phyloP scores from a whole-genome alignment of 1,284 basidiomycete genomes.

The Tremellales sp. region DNA sequence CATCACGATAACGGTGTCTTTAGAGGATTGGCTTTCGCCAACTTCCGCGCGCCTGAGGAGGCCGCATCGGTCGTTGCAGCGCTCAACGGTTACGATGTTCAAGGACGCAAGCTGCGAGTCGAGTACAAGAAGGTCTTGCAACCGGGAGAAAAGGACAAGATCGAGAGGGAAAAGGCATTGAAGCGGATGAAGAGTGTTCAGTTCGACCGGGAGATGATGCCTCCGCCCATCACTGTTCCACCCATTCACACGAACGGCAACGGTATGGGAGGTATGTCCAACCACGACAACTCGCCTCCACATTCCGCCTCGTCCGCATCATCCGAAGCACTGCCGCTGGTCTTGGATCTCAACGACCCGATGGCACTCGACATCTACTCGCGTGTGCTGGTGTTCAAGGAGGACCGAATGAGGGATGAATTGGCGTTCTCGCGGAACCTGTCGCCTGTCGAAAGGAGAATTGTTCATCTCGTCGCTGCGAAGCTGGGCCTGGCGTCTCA shows the following conservation, averaged over 20 bases:
- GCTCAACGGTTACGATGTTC: constrained; percentile 75
- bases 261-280: background rate
- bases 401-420: constrained; percentile 96
- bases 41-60: constrained; percentile 86
- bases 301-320: constrained; percentile 54
- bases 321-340: constrained; percentile 53
- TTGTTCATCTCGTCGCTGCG: constrained; percentile 93
- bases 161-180: constrained; percentile 97
- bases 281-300: constrained; percentile 45
- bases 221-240: constrained; percentile 16
- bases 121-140: constrained; percentile 99
- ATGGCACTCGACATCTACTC: constrained; percentile 96
- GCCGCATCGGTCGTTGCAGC: constrained; percentile 94
- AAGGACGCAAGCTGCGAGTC: constrained; percentile 95
- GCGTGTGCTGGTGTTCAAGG: constrained; percentile 93
- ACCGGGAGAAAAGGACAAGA: constrained; percentile 97
- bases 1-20: constrained; percentile 95
- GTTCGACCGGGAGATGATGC: constrained; percentile 55
- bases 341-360: constrained; percentile 93
- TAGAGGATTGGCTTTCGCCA: constrained; percentile 96
- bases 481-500: constrained; percentile 93
- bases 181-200: constrained; percentile 97
- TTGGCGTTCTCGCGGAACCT: constrained; percentile 88
- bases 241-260: constrained; percentile 6
- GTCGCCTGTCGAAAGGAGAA: constrained; percentile 76